Conservation (phyloP, 495 filamentous ascomycete genomes). For the Penicillium atrosanguineum region DNA sequence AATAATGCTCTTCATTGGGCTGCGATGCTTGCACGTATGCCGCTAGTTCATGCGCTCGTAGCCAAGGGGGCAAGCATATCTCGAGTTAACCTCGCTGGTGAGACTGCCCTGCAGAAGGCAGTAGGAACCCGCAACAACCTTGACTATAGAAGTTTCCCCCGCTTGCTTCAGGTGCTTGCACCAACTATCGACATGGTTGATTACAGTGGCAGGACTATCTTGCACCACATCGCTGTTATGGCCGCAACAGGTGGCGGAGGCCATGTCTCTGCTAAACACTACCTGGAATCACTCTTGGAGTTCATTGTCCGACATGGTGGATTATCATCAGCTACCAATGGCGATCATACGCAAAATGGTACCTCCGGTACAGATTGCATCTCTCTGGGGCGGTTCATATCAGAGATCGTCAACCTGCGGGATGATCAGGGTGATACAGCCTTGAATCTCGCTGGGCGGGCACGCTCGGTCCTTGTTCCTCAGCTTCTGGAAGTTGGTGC, state of each 20-base stretch:
- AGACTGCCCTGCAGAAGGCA: conserved; percentile 87
- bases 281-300: conserved; percentile 87
- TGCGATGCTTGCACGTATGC: conserved; percentile 85
- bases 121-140: conserved; percentile 87
- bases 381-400: conserved; percentile 84
- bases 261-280: conserved; percentile 77
- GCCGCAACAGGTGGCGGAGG: conserved; percentile 89
- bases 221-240: conserved; percentile 94
- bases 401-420: conserved; percentile 89
- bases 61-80: conserved; percentile 79
- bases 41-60: conserved; percentile 75
- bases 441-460: conserved; percentile 85
- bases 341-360: conserved; percentile 26
- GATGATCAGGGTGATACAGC: conserved; percentile 94
- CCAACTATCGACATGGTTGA: conserved; percentile 90
- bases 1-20: conserved; percentile 96
- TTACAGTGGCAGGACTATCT: conserved; percentile 80
- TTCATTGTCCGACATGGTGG: conserved; percentile 87
- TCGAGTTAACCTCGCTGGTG: conserved; percentile 81
- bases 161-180: conserved; percentile 81
- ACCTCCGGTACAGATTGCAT: conserved; percentile 57
- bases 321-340: conserved; percentile 42
- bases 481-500: conserved; percentile 92
- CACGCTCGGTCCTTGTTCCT: conserved; percentile 89
- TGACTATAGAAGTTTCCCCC: conserved; percentile 76